Percentiles rank a stretch among this genome's conserved stretches.
Evolutionary conservation across 2,329 filamentous ascomycete genomes (phyloP).

Genomic region (Aspergillus pseudoterreus): DNA sequence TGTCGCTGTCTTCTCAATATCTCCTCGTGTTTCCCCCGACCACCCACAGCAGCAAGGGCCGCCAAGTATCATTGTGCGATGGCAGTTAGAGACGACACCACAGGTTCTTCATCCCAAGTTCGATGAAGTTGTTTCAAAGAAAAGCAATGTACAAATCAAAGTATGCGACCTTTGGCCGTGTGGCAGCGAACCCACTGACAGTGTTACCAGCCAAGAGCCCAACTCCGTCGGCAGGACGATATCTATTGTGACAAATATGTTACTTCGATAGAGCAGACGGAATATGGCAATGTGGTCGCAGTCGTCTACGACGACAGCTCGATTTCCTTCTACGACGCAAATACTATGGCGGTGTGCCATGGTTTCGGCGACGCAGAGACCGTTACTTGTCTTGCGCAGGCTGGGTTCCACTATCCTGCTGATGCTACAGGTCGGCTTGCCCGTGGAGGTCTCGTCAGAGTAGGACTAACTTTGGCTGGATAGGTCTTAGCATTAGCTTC

Average conservation of each 20-base stretch:
- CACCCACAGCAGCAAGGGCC: conserved; percentile 60
- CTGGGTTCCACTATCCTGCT: conserved; percentile 69
- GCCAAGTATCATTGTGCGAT: conserved; percentile 74
- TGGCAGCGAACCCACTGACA: conserved; percentile 11
- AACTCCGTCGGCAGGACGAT: conserved; percentile 64
- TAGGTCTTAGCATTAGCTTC: conserved; percentile 37
- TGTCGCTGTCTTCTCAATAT: conserved; percentile 67
- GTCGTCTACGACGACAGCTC: conserved; percentile 76
- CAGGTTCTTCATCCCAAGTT: conserved; percentile 71
- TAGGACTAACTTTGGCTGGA: conserved; percentile 9
- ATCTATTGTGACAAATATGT: conserved; percentile 67
- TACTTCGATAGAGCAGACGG: conserved; percentile 63
- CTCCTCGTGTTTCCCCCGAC: conserved; percentile 48
- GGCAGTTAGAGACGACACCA: conserved; percentile 69
- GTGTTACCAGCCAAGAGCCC: conserved; percentile 40
- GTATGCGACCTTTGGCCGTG: conserved; percentile 17
- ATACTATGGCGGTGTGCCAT: conserved; percentile 66
- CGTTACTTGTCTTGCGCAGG: conserved; percentile 69
- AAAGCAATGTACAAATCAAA: conserved; percentile 49
- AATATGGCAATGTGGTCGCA: conserved; percentile 68
- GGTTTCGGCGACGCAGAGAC: conserved; percentile 61
- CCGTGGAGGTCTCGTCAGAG: not conserved
- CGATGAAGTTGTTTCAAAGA: conserved; percentile 67
- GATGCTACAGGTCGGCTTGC: conserved; percentile 56
- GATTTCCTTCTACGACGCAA: conserved; percentile 73